Base-by-base conservation (phyloP, 2,329 filamentous ascomycete genomes). In the Septoria linicola region DNA sequence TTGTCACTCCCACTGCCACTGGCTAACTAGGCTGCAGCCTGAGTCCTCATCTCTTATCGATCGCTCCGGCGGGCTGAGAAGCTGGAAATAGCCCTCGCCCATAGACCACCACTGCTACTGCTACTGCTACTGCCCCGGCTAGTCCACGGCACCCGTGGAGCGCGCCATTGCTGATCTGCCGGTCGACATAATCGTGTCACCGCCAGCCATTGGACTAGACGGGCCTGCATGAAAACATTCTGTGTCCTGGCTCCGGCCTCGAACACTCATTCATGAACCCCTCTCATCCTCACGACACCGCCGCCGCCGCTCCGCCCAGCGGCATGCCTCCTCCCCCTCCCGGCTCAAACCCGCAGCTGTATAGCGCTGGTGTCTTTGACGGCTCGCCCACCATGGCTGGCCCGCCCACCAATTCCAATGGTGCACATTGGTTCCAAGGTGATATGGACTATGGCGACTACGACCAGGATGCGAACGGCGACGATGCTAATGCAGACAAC, bases 401-500 rank as follows among this genome's bases (percentile, higher is more conserved):
- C 43, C 45, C 51, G 34, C 46, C 39, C 16, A 23, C 17, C 30
- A 27, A 23, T 19, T 41, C 36, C 30, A 54, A 56, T 23, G 53
- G 51, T 13, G 48, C 57, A 25, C 54, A 55, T n/a, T 58, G 57
- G 57, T 55, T 54, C 25, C 49, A 44, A 16, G 44, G 47, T 17
- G 57, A 59, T 10, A 23, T 53, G 32, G 57, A 59, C 50, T 58
- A 59, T 47, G 51, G 52, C 50, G 57, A 52, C 30, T 55, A 57
- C 40, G 57, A 58, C 27, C 41, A 52, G 25, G 54, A 65, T 21
- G 58, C 54, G 20, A 59, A 62, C 43, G 61, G 60, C 40, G 57
- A 62, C 41, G 61, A 63, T 39, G 58, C 52, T 32, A 55, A 58
- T 19, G 58, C 53, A 11, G 61, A 63, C n/a, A 52, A 57, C 35